These are phyloP conservation scores for Opeltia flavorubescens DNA, from an alignment of 495 filamentous ascomycete genomes.

Conservation along the genomic window DNA sequence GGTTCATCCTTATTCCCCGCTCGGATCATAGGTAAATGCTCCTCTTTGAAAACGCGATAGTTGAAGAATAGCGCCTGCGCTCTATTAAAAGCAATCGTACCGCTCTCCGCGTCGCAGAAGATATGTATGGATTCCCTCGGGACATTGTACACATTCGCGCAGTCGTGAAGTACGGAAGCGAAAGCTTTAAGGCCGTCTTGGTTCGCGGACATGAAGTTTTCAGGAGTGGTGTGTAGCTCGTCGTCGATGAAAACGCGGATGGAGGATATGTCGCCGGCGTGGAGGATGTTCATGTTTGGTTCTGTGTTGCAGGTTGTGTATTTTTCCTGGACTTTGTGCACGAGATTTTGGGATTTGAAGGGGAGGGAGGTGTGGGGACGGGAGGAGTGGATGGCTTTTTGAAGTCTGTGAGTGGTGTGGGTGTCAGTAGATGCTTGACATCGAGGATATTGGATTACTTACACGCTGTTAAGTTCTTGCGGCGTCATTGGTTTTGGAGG, in stretches of 20 bases:
- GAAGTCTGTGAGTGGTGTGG: slow-evolving; percentile 41
- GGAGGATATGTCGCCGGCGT: slow-evolving; percentile 53
- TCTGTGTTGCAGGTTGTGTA: slow-evolving; percentile 78
- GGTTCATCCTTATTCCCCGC: slow-evolving; percentile 39
- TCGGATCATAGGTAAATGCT: slow-evolving; percentile 45
- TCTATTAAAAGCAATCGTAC: slow-evolving; percentile 85
- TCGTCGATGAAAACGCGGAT: slow-evolving; percentile 62
- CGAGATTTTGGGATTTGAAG: slow-evolving; percentile 56
- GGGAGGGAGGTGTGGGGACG: slow-evolving; percentile 60
- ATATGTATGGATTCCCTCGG: slow-evolving; percentile 52
- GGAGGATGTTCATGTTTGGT: slow-evolving; percentile 65
- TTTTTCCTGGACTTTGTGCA: slow-evolving; percentile 65
- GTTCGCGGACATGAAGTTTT: slow-evolving; percentile 48
- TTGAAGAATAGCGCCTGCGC: slow-evolving; percentile 88
- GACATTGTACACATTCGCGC: slow-evolving; percentile 55
- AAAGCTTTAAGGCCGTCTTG: slow-evolving; percentile 53
- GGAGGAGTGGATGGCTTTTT: slow-evolving; percentile 69
- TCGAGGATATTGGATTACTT: not conserved
- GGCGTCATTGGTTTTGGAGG: slow-evolving; percentile 31
- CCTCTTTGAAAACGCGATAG: slow-evolving; percentile 66
- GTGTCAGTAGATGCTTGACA: not conserved
- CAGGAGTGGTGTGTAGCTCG: slow-evolving; percentile 26
- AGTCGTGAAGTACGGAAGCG: slow-evolving; percentile 52
- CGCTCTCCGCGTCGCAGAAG: slow-evolving; percentile 66
- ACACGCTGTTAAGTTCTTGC: slow-evolving; percentile 35